Conservation (phyloP, 2,329 filamentous ascomycete species). For the Penicillium sclerotigenum region DNA sequence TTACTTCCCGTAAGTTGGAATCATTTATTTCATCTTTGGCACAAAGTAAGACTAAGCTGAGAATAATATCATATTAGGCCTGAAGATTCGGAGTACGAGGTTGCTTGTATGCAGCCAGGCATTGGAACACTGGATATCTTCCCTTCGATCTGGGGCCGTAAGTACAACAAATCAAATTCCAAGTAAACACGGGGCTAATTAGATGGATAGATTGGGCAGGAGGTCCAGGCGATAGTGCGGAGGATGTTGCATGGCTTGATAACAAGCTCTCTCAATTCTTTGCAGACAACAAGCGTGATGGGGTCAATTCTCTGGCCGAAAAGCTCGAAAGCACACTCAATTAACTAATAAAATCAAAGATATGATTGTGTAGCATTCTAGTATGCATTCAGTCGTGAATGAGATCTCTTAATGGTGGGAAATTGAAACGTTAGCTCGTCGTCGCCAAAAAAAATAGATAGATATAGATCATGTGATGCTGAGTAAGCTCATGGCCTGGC, state of each 20-base stretch:
- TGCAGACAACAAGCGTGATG: constrained; percentile 16
- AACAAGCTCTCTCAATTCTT: constrained; percentile 57
- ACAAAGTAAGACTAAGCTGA: not conserved
- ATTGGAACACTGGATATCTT: constrained; percentile 55
- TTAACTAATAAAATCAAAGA: not conserved
- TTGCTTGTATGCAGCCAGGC: constrained; percentile 59
- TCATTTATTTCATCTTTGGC: not conserved
- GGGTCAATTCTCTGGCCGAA: not conserved
- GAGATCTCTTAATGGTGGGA: not conserved
- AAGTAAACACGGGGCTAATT: constrained; percentile 8
- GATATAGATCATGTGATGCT: constrained; percentile 17
- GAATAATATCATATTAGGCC: constrained; percentile 46
- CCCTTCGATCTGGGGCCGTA: constrained; percentile 64
- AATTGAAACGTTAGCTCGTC: not conserved
- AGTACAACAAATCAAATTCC: constrained; percentile 24
- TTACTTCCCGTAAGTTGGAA: constrained; percentile 65
- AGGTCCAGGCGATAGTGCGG: constrained; percentile 67
- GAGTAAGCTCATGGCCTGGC: constrained; percentile 18
- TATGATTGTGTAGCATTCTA: not conserved
- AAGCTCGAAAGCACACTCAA: constrained; percentile 3
- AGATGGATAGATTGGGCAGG: constrained; percentile 54
- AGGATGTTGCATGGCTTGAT: constrained; percentile 71
- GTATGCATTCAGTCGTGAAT: not conserved
- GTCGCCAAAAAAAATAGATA: not conserved
- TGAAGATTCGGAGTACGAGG: constrained; percentile 73